Percentiles rank a stretch among this genome's conserved stretches.
These are phyloP conservation scores for Aphanomyces stellatus DNA, from an alignment of 352 stramenopile species.

Conservation along the genomic window DNA sequence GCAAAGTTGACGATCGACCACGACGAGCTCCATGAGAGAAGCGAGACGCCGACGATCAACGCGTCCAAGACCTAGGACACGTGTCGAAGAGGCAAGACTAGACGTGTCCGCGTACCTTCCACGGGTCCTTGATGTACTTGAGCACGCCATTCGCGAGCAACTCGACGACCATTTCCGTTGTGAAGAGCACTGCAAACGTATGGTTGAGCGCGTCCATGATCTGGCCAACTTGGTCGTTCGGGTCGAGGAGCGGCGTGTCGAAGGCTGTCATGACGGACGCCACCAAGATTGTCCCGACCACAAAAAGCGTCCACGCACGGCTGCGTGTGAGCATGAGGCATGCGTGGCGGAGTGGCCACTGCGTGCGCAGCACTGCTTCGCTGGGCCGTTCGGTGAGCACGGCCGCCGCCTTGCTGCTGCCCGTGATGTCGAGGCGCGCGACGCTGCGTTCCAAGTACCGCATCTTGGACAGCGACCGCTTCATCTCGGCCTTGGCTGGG, in stretches of 20 bases:
- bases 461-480: conserved; percentile 8
- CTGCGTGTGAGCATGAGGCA: conserved; percentile 23
- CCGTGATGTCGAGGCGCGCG: neutral
- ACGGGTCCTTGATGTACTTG: conserved; percentile 74
- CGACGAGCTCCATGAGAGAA: conserved; percentile 33
- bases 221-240: conserved; percentile 28
- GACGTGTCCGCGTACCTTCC: conserved; percentile 52
- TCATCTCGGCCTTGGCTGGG: neutral
- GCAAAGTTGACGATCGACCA: conserved; percentile 27
- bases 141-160: conserved; percentile 78
- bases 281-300: conserved; percentile 35
- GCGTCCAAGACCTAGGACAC: conserved; percentile 44
- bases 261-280: conserved; percentile 79
- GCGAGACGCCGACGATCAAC: conserved; percentile 76
- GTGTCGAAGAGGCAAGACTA: neutral
- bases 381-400: neutral
- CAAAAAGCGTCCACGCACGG: conserved; percentile 28
- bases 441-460: conserved; percentile 5
- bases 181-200: conserved; percentile 70
- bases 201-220: conserved; percentile 63
- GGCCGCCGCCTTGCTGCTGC: neutral
- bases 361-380: neutral
- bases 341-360: conserved; percentile 23
- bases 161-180: conserved; percentile 85
- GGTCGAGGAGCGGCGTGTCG: conserved; percentile 75